Base-by-base conservation (phyloP, 306 rosid genomes). In the Inga oerstediana region DNA sequence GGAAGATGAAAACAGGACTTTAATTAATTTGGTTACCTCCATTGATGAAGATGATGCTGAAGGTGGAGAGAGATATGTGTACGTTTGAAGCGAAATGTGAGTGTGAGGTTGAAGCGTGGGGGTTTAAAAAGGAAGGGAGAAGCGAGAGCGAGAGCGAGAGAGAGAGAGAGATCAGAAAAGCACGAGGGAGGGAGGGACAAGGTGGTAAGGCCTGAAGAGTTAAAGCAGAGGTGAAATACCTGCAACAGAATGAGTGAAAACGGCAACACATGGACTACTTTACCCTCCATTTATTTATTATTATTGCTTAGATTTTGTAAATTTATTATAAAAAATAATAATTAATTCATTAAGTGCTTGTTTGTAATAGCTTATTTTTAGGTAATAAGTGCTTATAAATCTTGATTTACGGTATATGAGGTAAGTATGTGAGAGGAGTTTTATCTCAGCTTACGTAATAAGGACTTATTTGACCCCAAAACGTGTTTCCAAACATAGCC, bases 201-300 rank as follows among this genome's bases (percentile, higher is more conserved):
- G 88, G 87, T 34, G 83, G 89, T 78, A 70, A 85, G 88, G 87
- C 65, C 10, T 10, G 70, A 77, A 70, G 62, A 75, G 77, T 59
- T 14, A 72, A 27, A 48, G 34, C 24, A 74, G 24, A 52, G 51
- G 72, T 69, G 64, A 39, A 46, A 46, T 62, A 72, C 39, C 17
- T 4, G 58, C 71, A 3, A 46, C 51, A 13, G 8, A 39, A 46
- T 11, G 51, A 46, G 51, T 3, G 71, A 66, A 5, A 12, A 27
- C 19, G 7, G 69, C 6, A 12, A 27, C 5, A 27, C 8, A 27
- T 4, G 20, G 0, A 0, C 43, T 39, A 5, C 43, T 39, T 39
- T 27, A 27, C 30, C 30, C 30, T 27, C 30, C 1, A 27, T 27
- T 27, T 27, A 27, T 27, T 27, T 27, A 27, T 27, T 27, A 27